phyloP scores from a whole-genome alignment of 768 basidiomycete species.

The Pleurotus platypus region DNA sequence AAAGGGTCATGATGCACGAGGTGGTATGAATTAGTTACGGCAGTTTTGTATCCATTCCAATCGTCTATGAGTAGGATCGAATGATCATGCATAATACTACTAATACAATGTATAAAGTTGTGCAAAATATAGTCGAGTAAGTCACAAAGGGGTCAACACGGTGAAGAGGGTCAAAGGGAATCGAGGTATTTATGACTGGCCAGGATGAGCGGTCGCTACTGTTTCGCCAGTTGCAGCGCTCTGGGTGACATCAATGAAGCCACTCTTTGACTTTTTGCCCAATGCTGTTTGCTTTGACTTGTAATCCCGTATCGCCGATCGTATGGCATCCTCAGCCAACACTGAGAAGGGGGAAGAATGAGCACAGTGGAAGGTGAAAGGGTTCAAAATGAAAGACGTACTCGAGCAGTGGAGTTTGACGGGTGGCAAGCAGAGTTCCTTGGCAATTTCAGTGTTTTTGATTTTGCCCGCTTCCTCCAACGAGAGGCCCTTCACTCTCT shows the following conservation, averaged over 20 bases:
- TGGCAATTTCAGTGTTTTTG: slow-evolving; percentile 99
- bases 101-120: slow-evolving; percentile 5
- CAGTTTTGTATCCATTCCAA: not conserved
- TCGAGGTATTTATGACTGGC: slow-evolving; percentile 23
- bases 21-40: too few species aligned
- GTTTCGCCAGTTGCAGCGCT: slow-evolving; percentile 51
- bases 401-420: slow-evolving; percentile 96
- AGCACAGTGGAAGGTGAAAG: slow-evolving; percentile 7
- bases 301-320: slow-evolving; percentile 96
- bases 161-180: not conserved
- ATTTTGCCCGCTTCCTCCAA: slow-evolving; percentile 94
- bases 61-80: slow-evolving; percentile 7
- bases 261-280: slow-evolving; percentile 44
- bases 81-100: slow-evolving; percentile 17
- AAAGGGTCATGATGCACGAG: slow-evolving; percentile 35
- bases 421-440: slow-evolving; percentile 91
- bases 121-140: slow-evolving; percentile 20
- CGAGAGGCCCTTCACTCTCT: slow-evolving; percentile 92
- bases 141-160: slow-evolving; percentile 22
- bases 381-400: slow-evolving; percentile 35
- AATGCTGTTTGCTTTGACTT: slow-evolving; percentile 70
- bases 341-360: slow-evolving; percentile 47
- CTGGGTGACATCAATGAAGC: slow-evolving; percentile 70
- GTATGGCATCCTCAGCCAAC: slow-evolving; percentile 98
- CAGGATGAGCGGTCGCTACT: slow-evolving; percentile 46